These are phyloP conservation scores for Monascus purpureus DNA, from an alignment of 495 filamentous ascomycete genomes.

Conservation along the genomic window DNA sequence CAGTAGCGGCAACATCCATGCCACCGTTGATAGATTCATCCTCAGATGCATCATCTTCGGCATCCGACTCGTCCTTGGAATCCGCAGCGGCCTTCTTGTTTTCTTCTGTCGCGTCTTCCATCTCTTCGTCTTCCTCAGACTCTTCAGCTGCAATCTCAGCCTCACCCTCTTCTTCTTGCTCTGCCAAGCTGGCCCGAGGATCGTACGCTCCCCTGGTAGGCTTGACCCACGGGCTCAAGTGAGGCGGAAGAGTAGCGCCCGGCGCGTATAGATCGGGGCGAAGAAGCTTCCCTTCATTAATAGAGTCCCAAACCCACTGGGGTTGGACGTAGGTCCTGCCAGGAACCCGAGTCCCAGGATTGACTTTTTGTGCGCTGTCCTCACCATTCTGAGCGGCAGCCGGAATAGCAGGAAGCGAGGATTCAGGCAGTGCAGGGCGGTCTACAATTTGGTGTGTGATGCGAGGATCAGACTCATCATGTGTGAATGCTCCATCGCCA, in stretches of 20 bases:
- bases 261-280: slow-evolving; percentile 80
- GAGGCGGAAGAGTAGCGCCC: slow-evolving; percentile 77
- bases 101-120: slow-evolving; percentile 18
- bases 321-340: slow-evolving; percentile 88
- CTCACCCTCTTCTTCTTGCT: slow-evolving; percentile 68
- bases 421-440: slow-evolving; percentile 58
- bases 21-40: slow-evolving; percentile 33
- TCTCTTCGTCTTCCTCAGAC: slow-evolving; percentile 34
- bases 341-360: slow-evolving; percentile 55
- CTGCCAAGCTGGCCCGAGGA: slow-evolving; percentile 62
- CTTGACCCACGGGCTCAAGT: slow-evolving; percentile 95
- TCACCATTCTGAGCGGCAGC: slow-evolving; percentile 40
- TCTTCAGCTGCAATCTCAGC: slow-evolving; percentile 56
- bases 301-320: slow-evolving; percentile 95
- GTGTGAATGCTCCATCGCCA: slow-evolving; percentile 84
- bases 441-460: slow-evolving; percentile 98
- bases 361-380: slow-evolving; percentile 26
- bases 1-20: slow-evolving; percentile 44
- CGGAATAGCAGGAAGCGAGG: slow-evolving; percentile 41
- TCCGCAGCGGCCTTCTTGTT: slow-evolving; percentile 27
- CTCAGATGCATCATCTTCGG: slow-evolving; percentile 39
- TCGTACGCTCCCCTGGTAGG: slow-evolving; percentile 72
- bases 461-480: slow-evolving; percentile 67
- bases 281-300: slow-evolving; percentile 81
- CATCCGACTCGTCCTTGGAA: slow-evolving; percentile 42